Evolutionary conservation across 345 rosid species (phyloP), one percentile per base, ranked within the genome.

Genomic region (Microcos paniculata): DNA sequence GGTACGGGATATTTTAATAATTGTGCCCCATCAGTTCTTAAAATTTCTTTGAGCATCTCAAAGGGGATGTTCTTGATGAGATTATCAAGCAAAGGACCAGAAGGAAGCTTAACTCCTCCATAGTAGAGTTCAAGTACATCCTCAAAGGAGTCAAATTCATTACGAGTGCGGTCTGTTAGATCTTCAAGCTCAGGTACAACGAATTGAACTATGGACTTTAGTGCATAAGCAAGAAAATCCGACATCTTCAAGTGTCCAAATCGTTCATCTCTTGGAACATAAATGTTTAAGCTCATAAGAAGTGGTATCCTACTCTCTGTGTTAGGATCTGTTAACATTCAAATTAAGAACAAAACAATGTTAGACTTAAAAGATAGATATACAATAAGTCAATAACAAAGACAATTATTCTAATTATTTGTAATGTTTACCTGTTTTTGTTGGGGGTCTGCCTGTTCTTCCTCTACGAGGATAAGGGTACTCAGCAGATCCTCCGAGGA

Each of bases 381-480:
- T 18, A 45, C 16, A 21, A 53, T 71, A 7, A n/a, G 19, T 4
- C 13, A 46, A 7, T 3, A 26, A 11, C 23, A 26, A 12, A 30
- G 18, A 4, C 23, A 6, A 30, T 12, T 6, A 19, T 14, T 31
- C 16, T 4, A 3, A 10, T 16, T 15, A 62, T 13, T 43, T 63
- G 5, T 49, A 40, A 61, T 0, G 8, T 73, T 31, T 8, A 87
- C 92, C 90, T 81, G 80, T 43, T 48, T 74, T 66, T 18, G 84
- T 72, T 13, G 89, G 90, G 46, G 87, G 59, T 38, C 98, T 74
- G 56, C 97, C 89, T 46, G 98, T 94, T 84, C 97, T 82, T 58
- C 87, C 90, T 46, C 97, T 87, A 15, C 98, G 94, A 55, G 98
- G 98, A 76, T 94, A 94, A 56, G 98, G 98, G 78, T 81, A 78